Evolutionary conservation across 2,329 filamentous ascomycete species (phyloP).

Genomic region (Aspergillus ochraceus): DNA sequence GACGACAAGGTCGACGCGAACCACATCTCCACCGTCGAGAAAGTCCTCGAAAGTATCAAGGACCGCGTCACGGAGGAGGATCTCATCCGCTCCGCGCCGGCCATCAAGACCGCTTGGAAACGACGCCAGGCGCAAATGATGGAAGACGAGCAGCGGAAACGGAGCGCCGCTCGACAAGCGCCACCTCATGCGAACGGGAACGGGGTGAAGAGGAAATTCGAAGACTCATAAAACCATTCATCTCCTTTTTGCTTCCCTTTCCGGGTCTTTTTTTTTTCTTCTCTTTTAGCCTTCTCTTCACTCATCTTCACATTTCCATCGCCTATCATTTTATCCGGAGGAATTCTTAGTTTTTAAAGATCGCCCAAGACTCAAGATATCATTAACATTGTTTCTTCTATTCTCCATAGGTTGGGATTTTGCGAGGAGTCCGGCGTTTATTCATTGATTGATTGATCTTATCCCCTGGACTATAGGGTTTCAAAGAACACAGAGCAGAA

Average conservation of each 20-base stretch:
- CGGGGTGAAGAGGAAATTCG: conserved; percentile 44
- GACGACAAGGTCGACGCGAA: conserved; percentile 94
- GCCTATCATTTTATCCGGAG: not conserved
- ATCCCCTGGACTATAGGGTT: not conserved
- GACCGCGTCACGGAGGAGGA: conserved; percentile 84
- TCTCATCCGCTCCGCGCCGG: conserved; percentile 65
- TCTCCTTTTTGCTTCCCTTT: conserved; percentile 4
- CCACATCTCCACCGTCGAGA: conserved; percentile 78
- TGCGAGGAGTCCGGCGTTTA: conserved; percentile 10
- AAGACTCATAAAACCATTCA: conserved; percentile 28
- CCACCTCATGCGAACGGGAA: conserved; percentile 33
- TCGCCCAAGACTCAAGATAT: not conserved
- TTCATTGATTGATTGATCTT: not conserved
- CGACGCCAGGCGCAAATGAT: conserved; percentile 49
- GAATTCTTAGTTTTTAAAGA: not conserved
- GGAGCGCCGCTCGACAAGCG: conserved; percentile 25
- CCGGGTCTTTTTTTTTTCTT: not conserved
- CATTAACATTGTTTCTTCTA: not conserved
- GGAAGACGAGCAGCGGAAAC: conserved; percentile 28
- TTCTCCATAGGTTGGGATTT: conserved; percentile 1
- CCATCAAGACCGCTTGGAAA: conserved; percentile 83
- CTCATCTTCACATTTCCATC: not conserved
- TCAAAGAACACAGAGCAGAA: not conserved
- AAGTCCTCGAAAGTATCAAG: conserved; percentile 85
- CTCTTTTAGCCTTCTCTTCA: not conserved